Conservation (phyloP, 148 eudicot genomes). For the Pharnaceum exiguum region DNA sequence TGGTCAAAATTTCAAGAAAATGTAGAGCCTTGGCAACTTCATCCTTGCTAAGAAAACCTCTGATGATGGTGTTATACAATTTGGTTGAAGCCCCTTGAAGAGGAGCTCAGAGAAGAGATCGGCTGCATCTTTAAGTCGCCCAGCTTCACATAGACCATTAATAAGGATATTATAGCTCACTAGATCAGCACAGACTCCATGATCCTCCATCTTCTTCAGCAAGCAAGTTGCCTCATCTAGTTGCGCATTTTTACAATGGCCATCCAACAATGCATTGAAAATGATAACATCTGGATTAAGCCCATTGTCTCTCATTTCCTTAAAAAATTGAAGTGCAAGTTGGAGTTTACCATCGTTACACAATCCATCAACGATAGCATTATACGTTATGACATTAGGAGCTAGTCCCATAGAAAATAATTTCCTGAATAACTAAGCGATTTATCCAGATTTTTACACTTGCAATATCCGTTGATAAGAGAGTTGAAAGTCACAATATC, state of each 20-base stretch:
- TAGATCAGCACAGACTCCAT: background rate
- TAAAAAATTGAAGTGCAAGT: background rate
- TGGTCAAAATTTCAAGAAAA: too few relatives aligned
- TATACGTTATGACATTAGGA: background rate
- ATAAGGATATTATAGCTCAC: background rate
- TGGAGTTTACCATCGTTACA: background rate
- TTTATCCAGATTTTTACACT: conserved; percentile 2
- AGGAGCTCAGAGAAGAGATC: background rate
- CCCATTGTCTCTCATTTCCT: background rate
- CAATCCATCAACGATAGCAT: conserved; percentile 10
- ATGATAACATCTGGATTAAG: background rate
- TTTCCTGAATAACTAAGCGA: conserved; percentile 2
- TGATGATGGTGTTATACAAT: too few relatives aligned
- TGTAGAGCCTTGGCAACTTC: too few relatives aligned
- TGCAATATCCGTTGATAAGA: conserved; percentile 1
- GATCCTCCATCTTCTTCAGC: background rate
- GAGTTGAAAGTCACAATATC: conserved; percentile 1
- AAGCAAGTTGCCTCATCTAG: background rate
- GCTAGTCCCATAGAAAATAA: background rate
- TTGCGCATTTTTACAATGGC: background rate
- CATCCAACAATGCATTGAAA: background rate
- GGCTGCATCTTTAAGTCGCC: background rate
- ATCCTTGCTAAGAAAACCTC: too few relatives aligned
- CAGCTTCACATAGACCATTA: conserved; percentile 10
- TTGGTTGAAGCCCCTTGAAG: too few relatives aligned